Base-by-base conservation (phyloP, 129 eudicot genomes). In the Flaveria ramosissima region DNA sequence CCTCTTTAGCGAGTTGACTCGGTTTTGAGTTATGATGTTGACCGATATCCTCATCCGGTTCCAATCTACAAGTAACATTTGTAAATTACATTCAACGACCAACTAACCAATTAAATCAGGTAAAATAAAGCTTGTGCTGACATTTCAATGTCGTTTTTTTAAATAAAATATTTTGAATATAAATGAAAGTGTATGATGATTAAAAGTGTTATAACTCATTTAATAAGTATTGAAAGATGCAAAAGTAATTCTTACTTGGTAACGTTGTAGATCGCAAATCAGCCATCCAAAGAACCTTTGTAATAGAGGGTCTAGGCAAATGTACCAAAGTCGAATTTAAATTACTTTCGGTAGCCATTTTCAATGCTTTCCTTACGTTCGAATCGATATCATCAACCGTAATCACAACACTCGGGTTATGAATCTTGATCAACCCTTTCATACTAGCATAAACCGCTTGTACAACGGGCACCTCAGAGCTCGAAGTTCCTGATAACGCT, bases 261-360 rank as follows among this genome's bases (percentile, higher is more conserved):
- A 94, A 83, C 1, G 97, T 90, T 14, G 98, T 94, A 60, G 98
- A 80, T 20, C 98, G 89, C 17, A 94, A 68, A 87, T 94, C 98
- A 53, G 98, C 86, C 96, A 94, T 94, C 98, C 98, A 94, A 24
- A 94, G 90, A 73, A 80, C 96, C 86, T 87, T 91, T 1, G 92
- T 24, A 69, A 94, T 84, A 1, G 98, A 87, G 0, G 85, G 14
- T 76, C 89, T 84, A 41, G 98, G 98, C 77, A 94, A 73, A 56
- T 87, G 87, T 72, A 94, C 88, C 70, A 94, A 64, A 5, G 91
- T 45, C 42, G 98, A 78, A 19, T 90, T 89, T 23, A 67, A 61
- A 41, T 77, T 82, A 36, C 82, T 71, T 76, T 94, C 96, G 7
- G 85, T 39, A 0, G 96, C 98, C 98, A 91, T 94, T 73, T 80